These are phyloP conservation scores for Colletotrichum sojae DNA, from an alignment of 2,329 filamentous ascomycete species.

Conservation along the genomic window DNA sequence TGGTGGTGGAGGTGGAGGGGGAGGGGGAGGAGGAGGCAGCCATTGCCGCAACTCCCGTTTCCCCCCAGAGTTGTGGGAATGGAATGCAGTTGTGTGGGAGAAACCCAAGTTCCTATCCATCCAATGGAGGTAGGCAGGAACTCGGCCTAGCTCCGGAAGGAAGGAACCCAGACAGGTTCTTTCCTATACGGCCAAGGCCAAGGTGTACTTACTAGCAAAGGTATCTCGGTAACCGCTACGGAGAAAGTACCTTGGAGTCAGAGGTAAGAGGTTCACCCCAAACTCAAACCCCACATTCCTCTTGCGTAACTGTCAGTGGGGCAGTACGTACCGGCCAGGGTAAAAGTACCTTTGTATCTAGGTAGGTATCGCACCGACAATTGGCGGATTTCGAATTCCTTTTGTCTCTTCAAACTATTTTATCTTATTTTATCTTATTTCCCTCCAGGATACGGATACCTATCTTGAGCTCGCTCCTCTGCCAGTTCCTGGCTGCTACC, in stretches of 20 bases:
- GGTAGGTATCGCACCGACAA: too few species aligned
- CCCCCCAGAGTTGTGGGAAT: conserved; percentile 33
- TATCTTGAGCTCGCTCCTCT: not conserved
- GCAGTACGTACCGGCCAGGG: not conserved
- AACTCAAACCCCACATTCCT: conserved; percentile 33
- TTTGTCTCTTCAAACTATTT: too few species aligned
- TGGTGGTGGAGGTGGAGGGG: not conserved
- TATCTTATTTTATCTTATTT: too few species aligned
- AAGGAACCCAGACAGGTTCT: not conserved
- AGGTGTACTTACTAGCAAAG: too few species aligned
- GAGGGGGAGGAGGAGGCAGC: not conserved
- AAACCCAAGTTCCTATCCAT: not conserved
- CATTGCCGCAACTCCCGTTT: not conserved
- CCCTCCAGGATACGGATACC: too few species aligned
- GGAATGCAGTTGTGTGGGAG: not conserved
- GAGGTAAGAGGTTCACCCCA: not conserved
- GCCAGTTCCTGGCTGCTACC: conserved; percentile 16
- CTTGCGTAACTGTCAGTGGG: conserved; percentile 25
- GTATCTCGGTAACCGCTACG: too few species aligned
- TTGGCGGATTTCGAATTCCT: too few species aligned
- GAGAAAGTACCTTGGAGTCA: not conserved
- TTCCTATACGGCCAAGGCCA: too few species aligned
- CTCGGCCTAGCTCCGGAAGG: conserved; percentile 26
- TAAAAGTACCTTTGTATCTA: not conserved
- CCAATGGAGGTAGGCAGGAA: not conserved